These are phyloP conservation scores for Citrus trifoliata DNA, from an alignment of 345 rosid genomes.

Conservation along the genomic window DNA sequence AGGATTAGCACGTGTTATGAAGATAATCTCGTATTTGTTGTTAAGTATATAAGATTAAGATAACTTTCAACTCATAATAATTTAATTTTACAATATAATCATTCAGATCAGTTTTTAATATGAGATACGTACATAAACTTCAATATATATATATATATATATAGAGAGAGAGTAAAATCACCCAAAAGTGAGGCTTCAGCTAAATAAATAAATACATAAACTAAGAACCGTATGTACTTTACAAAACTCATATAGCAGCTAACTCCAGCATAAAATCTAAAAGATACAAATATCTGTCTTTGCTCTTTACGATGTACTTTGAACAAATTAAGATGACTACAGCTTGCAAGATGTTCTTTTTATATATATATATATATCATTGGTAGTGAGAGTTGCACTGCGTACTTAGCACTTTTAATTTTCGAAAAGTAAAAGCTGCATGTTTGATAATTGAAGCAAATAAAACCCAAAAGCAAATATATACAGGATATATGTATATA, in stretches of 20 bases:
- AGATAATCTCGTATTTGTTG: neutral
- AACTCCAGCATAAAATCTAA: neutral
- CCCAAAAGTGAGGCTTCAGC: too few relatives aligned
- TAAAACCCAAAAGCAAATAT: neutral
- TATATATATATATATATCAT: neutral
- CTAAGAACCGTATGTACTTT: too few relatives aligned
- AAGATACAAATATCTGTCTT: neutral
- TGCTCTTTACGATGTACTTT: neutral
- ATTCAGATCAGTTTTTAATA: too few relatives aligned
- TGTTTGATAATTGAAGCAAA: neutral
- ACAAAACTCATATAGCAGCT: neutral
- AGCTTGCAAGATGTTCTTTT: neutral
- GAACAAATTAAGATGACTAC: neutral
- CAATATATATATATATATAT: too few relatives aligned
- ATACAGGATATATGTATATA: too few relatives aligned
- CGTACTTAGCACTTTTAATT: neutral
- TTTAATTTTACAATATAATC: too few relatives aligned
- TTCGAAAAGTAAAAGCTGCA: neutral
- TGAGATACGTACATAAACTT: too few relatives aligned
- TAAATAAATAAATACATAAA: too few relatives aligned
- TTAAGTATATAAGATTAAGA: neutral
- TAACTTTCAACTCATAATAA: too few relatives aligned
- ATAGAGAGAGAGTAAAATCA: too few relatives aligned
- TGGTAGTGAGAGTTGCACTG: neutral
- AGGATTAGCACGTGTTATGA: neutral